Conservation (phyloP, 192 early-diverging fungal species). For the Mortierella hygrophila region DNA sequence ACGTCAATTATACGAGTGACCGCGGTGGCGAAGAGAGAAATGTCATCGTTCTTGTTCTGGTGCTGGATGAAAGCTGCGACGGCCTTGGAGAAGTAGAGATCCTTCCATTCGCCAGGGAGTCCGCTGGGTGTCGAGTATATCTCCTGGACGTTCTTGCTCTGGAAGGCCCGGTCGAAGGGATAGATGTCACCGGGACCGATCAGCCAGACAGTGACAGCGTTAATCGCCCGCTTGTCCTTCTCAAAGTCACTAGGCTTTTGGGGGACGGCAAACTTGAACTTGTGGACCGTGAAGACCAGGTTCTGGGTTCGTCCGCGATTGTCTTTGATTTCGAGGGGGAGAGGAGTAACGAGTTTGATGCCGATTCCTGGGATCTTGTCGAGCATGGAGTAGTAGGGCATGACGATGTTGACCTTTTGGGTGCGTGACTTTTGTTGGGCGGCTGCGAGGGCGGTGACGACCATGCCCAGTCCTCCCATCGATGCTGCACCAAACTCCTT, state of each 20-base stretch:
- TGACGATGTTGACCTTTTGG: slow-evolving; percentile 60
- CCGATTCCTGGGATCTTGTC: slow-evolving; percentile 29
- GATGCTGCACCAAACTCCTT: slow-evolving; percentile 69
- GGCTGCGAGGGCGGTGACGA: slow-evolving; percentile 62
- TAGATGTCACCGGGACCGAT: slow-evolving; percentile 62
- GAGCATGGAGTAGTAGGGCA: slow-evolving; percentile 66
- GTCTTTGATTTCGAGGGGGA: slow-evolving; percentile 56
- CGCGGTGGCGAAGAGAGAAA: slow-evolving; percentile 61
- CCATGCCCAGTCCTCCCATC: slow-evolving; percentile 68
- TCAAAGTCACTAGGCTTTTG: slow-evolving; percentile 34
- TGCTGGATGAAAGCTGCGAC: slow-evolving; percentile 60
- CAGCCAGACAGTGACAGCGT: slow-evolving; percentile 58
- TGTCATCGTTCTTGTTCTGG: slow-evolving; percentile 57
- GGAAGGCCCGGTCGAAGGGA: slow-evolving; percentile 63
- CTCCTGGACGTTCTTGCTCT: slow-evolving; percentile 39
- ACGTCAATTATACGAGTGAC: slow-evolving; percentile 58
- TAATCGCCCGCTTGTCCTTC: slow-evolving; percentile 22
- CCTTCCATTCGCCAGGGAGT: slow-evolving; percentile 69
- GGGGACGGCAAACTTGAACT: slow-evolving; percentile 41
- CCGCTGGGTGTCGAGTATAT: slow-evolving; percentile 64
- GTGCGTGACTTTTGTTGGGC: slow-evolving; percentile 57
- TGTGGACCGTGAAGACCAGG: slow-evolving; percentile 55
- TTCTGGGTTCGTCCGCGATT: slow-evolving; percentile 38
- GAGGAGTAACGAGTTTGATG: slow-evolving; percentile 29
- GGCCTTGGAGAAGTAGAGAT: slow-evolving; percentile 70